Evolutionary conservation across 2,329 filamentous ascomycete genomes (phyloP), one percentile per base, ranked within the genome.

Genomic region (Didymella glomerata): DNA sequence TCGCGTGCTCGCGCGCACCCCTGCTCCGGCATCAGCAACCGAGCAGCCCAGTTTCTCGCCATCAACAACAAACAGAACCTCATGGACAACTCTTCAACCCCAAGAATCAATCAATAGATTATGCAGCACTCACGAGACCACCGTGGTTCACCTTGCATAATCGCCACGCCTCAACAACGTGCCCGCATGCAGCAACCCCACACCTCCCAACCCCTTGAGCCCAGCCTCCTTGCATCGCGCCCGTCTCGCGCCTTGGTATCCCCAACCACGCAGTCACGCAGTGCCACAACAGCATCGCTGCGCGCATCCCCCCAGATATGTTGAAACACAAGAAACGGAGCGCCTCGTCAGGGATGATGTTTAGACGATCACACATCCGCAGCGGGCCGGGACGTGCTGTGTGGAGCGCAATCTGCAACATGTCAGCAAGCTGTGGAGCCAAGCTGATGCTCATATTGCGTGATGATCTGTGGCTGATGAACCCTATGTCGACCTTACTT

Each of bases 401-500:
- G 25, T 41, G 32, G 22, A 34, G 46, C 41, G 46, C 24, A 50
- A 57, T 47, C 34, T 51, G 48, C 28, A 24, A 48, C 44, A n/a
- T 50, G 56, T 59, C 46, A 59, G 56, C 56, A 48, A 40, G 25
- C 20, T 54, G 55, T 58, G 55, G 55, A 58, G 38, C 55, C 55
- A 54, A 46, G 49, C 30, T 54, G 49, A 41, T 46, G 30, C 50
- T 59, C 50, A 38, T 46, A 32, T 50, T 54, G 55, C 45, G 50
- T 58, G 45, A 49, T 54, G 49, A 41, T 16, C 45, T 49, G 57
- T 60, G 57, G 52, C 57, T 60, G 48, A 51, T 36, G 45, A 59
- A 54, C 40, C 56, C 48, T 48, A 60, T 60, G 52, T 55, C 36
- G 20, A 60, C 57, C 42, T 60, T 52, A 60, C 52, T 20, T 42